Conservation (phyloP, 495 filamentous ascomycete genomes). For the Platismatia glauca region DNA sequence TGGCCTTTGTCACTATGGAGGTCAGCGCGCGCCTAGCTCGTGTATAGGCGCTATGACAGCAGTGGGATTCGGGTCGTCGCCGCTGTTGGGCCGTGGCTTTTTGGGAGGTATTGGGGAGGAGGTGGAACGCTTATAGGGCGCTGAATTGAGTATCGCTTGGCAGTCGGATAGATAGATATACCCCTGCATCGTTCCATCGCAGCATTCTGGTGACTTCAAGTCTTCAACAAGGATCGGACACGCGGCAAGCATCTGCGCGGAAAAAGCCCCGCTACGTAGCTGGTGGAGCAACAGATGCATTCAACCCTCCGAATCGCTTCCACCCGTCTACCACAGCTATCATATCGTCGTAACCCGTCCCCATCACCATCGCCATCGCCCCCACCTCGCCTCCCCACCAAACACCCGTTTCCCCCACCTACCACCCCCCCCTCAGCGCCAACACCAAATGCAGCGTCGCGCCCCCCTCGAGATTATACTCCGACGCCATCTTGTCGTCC, state of each 20-base stretch:
- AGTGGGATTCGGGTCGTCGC: neutral
- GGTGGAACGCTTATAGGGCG: neutral
- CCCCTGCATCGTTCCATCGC: neutral
- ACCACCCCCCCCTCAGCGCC: slow-evolving; percentile 70
- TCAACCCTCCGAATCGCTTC: neutral
- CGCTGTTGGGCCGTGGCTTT: neutral
- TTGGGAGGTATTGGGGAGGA: neutral
- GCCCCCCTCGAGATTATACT: slow-evolving; percentile 85
- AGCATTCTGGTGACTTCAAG: neutral
- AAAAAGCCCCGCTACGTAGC: neutral
- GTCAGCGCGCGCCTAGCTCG: neutral
- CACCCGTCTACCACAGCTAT: neutral
- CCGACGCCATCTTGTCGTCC: slow-evolving; percentile 78
- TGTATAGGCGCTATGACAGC: neutral
- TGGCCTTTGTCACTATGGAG: neutral
- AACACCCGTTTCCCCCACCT: no score
- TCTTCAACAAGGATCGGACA: neutral
- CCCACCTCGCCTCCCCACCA: neutral
- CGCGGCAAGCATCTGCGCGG: neutral
- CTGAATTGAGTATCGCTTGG: neutral
- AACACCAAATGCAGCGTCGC: slow-evolving; percentile 92
- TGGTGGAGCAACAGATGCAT: neutral
- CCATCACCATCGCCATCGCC: no score
- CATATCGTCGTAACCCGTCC: slow-evolving; percentile 1
- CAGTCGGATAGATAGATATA: neutral